phyloP scores from a whole-genome alignment of 208 protist species.

The Acanthamoeba royreba region DNA sequence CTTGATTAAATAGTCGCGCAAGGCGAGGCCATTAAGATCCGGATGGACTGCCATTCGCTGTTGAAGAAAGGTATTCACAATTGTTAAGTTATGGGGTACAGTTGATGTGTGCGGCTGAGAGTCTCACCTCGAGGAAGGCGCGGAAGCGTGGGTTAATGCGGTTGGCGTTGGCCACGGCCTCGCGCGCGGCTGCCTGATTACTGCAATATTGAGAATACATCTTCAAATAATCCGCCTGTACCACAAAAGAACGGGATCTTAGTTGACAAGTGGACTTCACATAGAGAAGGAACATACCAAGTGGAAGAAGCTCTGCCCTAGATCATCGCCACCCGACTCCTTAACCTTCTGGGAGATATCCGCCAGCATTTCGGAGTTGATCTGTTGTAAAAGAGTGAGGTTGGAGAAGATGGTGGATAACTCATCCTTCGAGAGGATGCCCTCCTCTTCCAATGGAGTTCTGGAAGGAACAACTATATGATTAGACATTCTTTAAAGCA shows the following conservation, averaged over 20 bases:
- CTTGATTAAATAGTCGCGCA: constrained; percentile 31
- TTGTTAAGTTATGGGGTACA: background rate
- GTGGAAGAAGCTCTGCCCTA: background rate
- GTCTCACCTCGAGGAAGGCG: background rate
- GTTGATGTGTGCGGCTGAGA: background rate
- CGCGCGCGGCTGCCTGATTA: background rate
- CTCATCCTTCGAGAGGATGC: constrained; percentile 15
- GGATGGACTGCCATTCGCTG: background rate
- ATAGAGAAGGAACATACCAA: background rate
- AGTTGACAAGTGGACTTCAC: background rate
- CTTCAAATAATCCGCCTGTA: constrained; percentile 36
- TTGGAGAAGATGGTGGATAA: constrained; percentile 16
- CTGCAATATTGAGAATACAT: constrained; percentile 43
- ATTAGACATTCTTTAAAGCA: background rate
- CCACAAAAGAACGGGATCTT: background rate
- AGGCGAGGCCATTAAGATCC: background rate
- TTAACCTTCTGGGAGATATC: constrained; percentile 10
- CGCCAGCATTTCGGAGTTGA: background rate
- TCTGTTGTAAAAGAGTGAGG: background rate
- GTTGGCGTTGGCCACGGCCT: background rate
- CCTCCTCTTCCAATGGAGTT: background rate
- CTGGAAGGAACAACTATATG: background rate
- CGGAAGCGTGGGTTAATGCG: background rate
- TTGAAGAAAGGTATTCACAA: background rate
- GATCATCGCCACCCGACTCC: constrained; percentile 14